Conservation (phyloP, 495 filamentous ascomycete species). For the Immersiella caudata region DNA sequence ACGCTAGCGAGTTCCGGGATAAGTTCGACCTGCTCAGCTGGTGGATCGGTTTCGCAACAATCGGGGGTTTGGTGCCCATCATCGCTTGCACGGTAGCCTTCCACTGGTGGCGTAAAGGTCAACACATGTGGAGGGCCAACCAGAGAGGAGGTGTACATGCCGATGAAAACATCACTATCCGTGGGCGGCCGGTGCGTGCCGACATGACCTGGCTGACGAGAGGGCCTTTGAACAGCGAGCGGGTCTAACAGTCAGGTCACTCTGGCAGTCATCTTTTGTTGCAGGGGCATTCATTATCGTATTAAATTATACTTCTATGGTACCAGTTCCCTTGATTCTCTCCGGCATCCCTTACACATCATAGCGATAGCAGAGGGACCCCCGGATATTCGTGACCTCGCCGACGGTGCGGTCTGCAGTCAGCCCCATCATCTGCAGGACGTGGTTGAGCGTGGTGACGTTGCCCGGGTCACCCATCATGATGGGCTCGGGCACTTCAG, state of each 20-base stretch:
- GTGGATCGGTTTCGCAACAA: not conserved
- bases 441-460: slow-evolving; percentile 22
- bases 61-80: not conserved
- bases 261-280: not conserved
- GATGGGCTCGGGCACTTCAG: slow-evolving; percentile 10
- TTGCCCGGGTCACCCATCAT: slow-evolving; percentile 24
- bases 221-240: not conserved
- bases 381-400: slow-evolving; percentile 28
- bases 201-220: not conserved
- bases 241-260: too few relatives aligned
- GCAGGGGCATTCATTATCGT: not conserved
- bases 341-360: slow-evolving; percentile 1
- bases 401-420: slow-evolving; percentile 21
- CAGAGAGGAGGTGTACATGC: not conserved
- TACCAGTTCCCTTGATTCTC: not conserved
- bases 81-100: not conserved
- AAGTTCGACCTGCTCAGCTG: not conserved
- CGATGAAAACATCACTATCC: not conserved
- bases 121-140: not conserved
- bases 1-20: not conserved
- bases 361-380: slow-evolving; percentile 27
- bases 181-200: not conserved
- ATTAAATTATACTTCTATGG: not conserved
- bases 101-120: not conserved
- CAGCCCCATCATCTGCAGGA: slow-evolving; percentile 27